Evolutionary conservation across 2,329 filamentous ascomycete genomes (phyloP).

Genomic region (Rhinocladiella similis): DNA sequence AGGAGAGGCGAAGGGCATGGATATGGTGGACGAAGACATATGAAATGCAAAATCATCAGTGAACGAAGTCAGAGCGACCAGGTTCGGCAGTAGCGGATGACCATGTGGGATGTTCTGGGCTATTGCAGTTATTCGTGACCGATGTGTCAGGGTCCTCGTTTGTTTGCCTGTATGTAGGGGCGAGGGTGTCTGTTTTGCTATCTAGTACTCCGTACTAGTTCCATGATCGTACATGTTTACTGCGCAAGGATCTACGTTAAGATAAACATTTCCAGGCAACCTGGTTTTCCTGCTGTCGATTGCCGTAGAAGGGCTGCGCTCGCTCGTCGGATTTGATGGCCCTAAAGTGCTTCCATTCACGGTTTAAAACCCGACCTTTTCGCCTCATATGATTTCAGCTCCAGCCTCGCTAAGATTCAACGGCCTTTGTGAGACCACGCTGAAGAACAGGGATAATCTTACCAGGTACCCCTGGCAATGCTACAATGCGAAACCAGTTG

Average conservation of each 20-base stretch:
- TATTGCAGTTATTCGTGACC: neutral
- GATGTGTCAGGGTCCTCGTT: neutral
- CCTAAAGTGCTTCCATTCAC: too few relatives aligned
- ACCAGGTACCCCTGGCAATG: neutral
- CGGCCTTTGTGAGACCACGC: neutral
- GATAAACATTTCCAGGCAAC: too few relatives aligned
- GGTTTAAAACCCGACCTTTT: too few relatives aligned
- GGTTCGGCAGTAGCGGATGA: neutral
- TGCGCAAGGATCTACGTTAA: too few relatives aligned
- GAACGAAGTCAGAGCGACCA: neutral
- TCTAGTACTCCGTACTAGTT: too few relatives aligned
- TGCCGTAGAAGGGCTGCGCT: too few relatives aligned
- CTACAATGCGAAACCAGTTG: neutral
- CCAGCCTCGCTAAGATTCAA: neutral
- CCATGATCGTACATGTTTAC: too few relatives aligned
- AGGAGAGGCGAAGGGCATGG: constrained; percentile 7
- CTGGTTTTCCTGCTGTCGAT: too few relatives aligned
- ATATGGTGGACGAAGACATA: neutral
- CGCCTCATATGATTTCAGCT: too few relatives aligned
- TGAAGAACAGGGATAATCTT: neutral
- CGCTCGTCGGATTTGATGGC: too few relatives aligned
- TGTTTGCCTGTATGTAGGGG: neutral
- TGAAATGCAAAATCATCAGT: neutral
- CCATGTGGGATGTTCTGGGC: neutral
- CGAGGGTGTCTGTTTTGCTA: neutral